Evolutionary conservation across 306 rosid species (phyloP).

Genomic region (Prinsepia uniflora): DNA sequence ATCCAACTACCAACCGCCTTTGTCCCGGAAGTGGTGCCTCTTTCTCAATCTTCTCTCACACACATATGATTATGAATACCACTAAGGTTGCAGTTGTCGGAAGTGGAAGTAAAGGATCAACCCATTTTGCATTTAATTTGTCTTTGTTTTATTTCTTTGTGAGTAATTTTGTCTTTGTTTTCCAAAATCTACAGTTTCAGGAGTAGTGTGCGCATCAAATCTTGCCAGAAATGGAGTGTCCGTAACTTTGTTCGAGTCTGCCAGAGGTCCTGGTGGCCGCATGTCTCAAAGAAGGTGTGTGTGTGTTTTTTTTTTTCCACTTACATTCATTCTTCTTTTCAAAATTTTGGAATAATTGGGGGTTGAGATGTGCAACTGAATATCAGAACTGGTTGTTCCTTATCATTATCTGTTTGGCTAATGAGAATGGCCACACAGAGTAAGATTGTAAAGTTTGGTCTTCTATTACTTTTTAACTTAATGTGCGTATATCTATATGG

Average conservation of each 20-base stretch:
- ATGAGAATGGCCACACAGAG: not conserved
- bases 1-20: not conserved
- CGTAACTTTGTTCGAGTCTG: conserved; percentile 80
- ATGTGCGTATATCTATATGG: not conserved
- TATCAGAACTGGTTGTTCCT: conserved; percentile 11
- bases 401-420: not conserved
- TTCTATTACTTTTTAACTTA: not conserved
- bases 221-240: conserved; percentile 73
- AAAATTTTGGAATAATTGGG: not conserved
- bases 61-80: conserved; percentile 39
- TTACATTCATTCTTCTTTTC: not conserved
- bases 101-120: conserved; percentile 58
- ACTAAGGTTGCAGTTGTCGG: conserved; percentile 71
- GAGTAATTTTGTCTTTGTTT: not conserved
- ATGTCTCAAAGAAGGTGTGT: conserved; percentile 94
- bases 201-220: conserved; percentile 82
- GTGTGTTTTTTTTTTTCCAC: not conserved
- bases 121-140: not conserved
- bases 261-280: conserved; percentile 95
- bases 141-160: not conserved
- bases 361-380: not conserved
- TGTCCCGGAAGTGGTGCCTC: not conserved
- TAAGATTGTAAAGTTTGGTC: not conserved
- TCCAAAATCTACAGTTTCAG: conserved; percentile 52
- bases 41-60: not conserved